Evolutionary conservation across 257 asterid genomes (phyloP).

Genomic region (Dorcoceras hygrometricum): DNA sequence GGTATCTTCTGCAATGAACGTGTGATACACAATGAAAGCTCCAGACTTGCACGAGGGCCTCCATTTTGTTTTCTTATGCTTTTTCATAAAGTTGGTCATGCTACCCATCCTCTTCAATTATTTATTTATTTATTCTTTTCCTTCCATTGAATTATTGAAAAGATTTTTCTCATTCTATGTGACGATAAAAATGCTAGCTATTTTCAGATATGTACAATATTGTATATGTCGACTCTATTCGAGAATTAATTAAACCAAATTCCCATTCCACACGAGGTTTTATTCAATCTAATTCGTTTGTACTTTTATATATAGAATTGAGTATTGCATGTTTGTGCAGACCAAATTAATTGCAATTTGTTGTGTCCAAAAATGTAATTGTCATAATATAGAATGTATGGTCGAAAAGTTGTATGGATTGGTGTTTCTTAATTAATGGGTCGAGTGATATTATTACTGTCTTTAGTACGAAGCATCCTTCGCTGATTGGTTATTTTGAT

Average conservation of each 20-base stretch:
- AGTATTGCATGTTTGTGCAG: no score
- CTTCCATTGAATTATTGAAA: conserved; percentile 33
- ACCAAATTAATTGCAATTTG: neutral
- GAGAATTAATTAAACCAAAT: neutral
- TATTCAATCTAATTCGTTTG: neutral
- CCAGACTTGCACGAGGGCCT: conserved; percentile 86
- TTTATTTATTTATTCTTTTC: conserved; percentile 8
- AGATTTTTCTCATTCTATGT: conserved; percentile 20
- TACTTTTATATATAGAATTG: no score
- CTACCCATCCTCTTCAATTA: conserved; percentile 34
- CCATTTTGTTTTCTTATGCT: conserved; percentile 61
- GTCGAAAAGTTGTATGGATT: neutral
- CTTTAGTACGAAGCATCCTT: conserved; percentile 26
- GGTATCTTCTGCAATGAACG: conserved; percentile 54
- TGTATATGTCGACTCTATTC: conserved; percentile 12
- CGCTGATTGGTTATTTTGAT: conserved; percentile 32
- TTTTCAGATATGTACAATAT: conserved; percentile 24
- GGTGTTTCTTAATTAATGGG: conserved; percentile 17
- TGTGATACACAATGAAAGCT: conserved; percentile 51
- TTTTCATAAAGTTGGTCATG: conserved; percentile 33
- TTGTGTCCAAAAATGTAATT: neutral
- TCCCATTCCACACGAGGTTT: neutral
- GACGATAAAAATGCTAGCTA: conserved; percentile 14
- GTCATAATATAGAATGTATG: neutral
- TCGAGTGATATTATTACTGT: conserved; percentile 27